Evolutionary conservation across 495 filamentous ascomycete genomes (phyloP).

Genomic region (Neurospora africana): DNA sequence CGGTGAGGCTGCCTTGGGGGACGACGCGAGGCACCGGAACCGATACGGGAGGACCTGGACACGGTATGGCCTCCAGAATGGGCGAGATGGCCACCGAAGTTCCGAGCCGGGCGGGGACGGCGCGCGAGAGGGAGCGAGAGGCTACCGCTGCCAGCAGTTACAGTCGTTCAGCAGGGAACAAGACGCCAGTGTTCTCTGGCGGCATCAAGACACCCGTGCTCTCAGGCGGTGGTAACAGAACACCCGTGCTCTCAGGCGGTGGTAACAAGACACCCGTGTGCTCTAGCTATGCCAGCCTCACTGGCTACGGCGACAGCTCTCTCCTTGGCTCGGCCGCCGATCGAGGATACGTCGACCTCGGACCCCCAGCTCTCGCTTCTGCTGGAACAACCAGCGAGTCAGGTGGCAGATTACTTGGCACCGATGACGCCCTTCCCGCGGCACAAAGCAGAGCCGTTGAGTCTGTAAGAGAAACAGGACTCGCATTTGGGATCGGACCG

Average conservation of each 20-base stretch:
- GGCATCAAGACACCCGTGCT: background rate
- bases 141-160: background rate
- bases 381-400: background rate
- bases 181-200: background rate
- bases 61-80: conserved; percentile 40
- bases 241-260: background rate
- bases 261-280: background rate
- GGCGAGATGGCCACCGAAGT: conserved; percentile 32
- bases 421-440: conserved; percentile 12
- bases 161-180: background rate
- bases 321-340: background rate
- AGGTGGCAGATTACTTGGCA: background rate
- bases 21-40: background rate
- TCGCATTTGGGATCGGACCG: background rate
- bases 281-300: background rate
- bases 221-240: background rate
- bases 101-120: conserved; percentile 27
- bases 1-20: conserved; percentile 10
- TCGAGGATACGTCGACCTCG: background rate
- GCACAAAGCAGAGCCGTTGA: conserved; percentile 46
- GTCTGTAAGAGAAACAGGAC: conserved; percentile 29
- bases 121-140: conserved; percentile 15
- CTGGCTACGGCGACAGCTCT: background rate
- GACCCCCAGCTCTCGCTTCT: background rate
- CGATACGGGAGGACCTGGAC: background rate